Base-by-base conservation (phyloP, 2,329 filamentous ascomycete species). In the Thielaviopsis euricoi region DNA sequence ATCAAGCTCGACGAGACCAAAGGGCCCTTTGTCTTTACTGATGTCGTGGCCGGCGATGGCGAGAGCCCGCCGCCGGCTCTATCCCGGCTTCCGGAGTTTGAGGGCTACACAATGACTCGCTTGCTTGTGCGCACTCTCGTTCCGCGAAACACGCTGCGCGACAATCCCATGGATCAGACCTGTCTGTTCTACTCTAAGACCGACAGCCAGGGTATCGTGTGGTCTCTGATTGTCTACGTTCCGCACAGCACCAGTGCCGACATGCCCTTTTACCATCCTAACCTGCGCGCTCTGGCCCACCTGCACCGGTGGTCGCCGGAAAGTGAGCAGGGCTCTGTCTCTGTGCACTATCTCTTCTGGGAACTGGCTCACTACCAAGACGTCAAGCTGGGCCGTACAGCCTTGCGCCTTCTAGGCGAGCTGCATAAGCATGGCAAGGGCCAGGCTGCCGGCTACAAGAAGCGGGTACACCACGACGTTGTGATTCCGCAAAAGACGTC, bases 221-320 rank as follows among this genome's bases (percentile, higher is more conserved):
- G 66, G 58, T 66, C 70, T 13, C 64, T 72, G 5, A 80, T 95
- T 17, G 69, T 94, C 37, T 95, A 94, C 67, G 75, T 86, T 6
- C 89, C 91, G 7, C 89, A 95, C 69, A 68, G 75, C 33, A 72
- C 72, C 1, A 71, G 77, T 12, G 74, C 78, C 15, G 78, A 85
- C 2, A 77, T 93, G 61, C 91, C 91, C 0, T 95, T 86, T 70
- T 97, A 96, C 69, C 90, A 96, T 66, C 91, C 91, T 22, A 76
- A 78, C 56, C 83, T 95, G 22, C 77, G 76, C 55, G 81, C 80
- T 13, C 75, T 95, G 23, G 88, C 83, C 5, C 90, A 93, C 63
- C 71, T 89, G 7, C 87, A 94, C 68, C 79, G 79, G 40, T 87
- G 79, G 76, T 67, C 75, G 55, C 60, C 70, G 3, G 61, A 65